Conservation (phyloP, 495 filamentous ascomycete species). For the Tuber microsphaerosporum region DNA sequence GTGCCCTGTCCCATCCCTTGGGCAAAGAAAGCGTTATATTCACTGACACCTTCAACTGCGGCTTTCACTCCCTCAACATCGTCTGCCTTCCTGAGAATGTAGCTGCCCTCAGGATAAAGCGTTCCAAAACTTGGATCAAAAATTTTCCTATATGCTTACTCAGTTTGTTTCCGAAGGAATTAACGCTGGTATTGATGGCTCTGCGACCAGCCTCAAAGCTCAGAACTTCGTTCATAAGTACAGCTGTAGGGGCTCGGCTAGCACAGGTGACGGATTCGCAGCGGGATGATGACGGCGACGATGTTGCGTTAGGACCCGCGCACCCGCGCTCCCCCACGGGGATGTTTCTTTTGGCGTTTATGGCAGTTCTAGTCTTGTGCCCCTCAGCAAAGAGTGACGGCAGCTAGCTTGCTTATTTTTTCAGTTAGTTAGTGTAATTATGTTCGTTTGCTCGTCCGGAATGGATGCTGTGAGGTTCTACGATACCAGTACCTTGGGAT, state of each 20-base stretch:
- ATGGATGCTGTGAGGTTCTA: too few relatives aligned
- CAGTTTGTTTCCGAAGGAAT: constrained; percentile 96
- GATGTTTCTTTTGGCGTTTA: too few relatives aligned
- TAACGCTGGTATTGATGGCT: constrained; percentile 98
- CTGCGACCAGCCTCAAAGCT: constrained; percentile 94
- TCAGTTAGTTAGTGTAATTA: background rate
- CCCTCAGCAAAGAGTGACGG: too few relatives aligned
- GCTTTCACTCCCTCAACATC: constrained; percentile 88
- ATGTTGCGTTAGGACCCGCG: too few relatives aligned
- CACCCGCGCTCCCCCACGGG: too few relatives aligned
- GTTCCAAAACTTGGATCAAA: constrained; percentile 86
- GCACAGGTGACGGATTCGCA: too few relatives aligned
- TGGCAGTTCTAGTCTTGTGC: too few relatives aligned
- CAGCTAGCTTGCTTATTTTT: background rate
- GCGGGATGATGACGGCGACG: too few relatives aligned
- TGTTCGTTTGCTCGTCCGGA: too few relatives aligned
- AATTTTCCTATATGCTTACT: constrained; percentile 87
- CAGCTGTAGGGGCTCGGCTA: constrained; percentile 78
- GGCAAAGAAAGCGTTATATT: constrained; percentile 94
- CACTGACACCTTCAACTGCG: constrained; percentile 80
- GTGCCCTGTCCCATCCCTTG: constrained; percentile 65
- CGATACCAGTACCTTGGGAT: too few relatives aligned
- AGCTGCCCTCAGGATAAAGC: constrained; percentile 85
- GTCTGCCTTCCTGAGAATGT: constrained; percentile 88
- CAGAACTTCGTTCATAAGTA: constrained; percentile 89